phyloP scores from a whole-genome alignment of 2,329 filamentous ascomycete genomes.

The Cordyceps fumosorosea region DNA sequence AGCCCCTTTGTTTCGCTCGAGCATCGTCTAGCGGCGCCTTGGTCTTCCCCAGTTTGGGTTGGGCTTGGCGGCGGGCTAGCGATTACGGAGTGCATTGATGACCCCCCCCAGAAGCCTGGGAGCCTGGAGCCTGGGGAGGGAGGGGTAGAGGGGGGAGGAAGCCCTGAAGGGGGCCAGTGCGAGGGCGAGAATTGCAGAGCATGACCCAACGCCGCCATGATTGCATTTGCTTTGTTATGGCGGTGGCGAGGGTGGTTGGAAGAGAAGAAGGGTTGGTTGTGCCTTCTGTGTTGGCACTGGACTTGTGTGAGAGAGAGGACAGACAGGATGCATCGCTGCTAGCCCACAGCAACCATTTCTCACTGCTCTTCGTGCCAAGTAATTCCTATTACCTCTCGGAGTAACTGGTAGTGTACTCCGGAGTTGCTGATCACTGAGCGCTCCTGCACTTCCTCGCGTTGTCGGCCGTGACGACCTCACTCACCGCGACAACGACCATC shows the following conservation, averaged over 20 bases:
- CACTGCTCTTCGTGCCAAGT: neutral
- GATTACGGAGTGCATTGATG: neutral
- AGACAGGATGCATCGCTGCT: neutral
- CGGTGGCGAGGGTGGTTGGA: neutral
- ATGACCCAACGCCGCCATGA: neutral
- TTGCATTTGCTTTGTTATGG: neutral
- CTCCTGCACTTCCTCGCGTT: neutral
- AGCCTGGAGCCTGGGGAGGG: too few relatives aligned
- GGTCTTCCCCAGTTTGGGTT: neutral
- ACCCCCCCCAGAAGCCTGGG: neutral
- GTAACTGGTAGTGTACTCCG: neutral
- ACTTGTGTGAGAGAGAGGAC: neutral
- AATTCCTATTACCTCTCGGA: neutral
- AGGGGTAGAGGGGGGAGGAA: neutral
- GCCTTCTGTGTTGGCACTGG: neutral
- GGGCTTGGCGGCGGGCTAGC: neutral
- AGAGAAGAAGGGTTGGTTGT: conserved; percentile 3
- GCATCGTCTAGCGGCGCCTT: neutral
- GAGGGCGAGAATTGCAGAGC: conserved; percentile 9
- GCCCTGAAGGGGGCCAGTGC: conserved; percentile 5
- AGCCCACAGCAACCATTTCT: neutral
- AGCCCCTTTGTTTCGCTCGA: neutral
- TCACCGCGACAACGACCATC: neutral
- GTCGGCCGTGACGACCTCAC: conserved; percentile 10
- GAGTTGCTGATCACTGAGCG: neutral